A percentile compares a stretch with the other conserved stretches of the same genome.
phyloP scores from a whole-genome alignment of 768 basidiomycete genomes.

The Tylopilus cervinicoccineus region DNA sequence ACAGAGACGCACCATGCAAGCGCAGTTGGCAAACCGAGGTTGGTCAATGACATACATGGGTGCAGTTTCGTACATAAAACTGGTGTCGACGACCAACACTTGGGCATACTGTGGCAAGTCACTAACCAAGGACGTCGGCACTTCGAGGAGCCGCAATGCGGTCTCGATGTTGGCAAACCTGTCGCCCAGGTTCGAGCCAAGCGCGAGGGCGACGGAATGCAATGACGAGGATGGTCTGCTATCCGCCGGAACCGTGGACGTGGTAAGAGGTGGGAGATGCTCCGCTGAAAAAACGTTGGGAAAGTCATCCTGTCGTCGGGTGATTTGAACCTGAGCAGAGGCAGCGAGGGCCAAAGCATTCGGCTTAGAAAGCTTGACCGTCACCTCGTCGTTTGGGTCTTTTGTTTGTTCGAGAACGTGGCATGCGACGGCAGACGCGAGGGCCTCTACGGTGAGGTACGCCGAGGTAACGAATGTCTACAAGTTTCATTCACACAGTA shows the following conservation, averaged over 20 bases:
- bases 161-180: slow-evolving; percentile 75
- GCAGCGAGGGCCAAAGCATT: slow-evolving; percentile 63
- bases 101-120: slow-evolving; percentile 21
- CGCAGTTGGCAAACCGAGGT: slow-evolving; percentile 83
- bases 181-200: slow-evolving; percentile 92
- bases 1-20: slow-evolving; percentile 67
- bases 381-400: slow-evolving; percentile 30
- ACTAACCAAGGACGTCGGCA: slow-evolving; percentile 32
- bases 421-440: slow-evolving; percentile 54
- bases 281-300: slow-evolving; percentile 8
- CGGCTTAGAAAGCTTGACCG: slow-evolving; percentile 66
- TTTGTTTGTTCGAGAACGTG: slow-evolving; percentile 37
- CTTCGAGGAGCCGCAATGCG: slow-evolving; percentile 70
- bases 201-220: slow-evolving; percentile 60
- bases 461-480: slow-evolving; percentile 48
- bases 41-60: slow-evolving; percentile 97
- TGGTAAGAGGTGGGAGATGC: neutral
- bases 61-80: slow-evolving; percentile 88
- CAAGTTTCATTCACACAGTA: neutral
- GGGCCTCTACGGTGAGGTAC: slow-evolving; percentile 65
- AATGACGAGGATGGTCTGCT: neutral
- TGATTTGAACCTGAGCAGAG: slow-evolving; percentile 61
- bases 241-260: neutral
- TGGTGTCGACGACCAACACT: slow-evolving; percentile 62
- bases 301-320: slow-evolving; percentile 41